Base-by-base conservation (phyloP, 78 protist genomes). In the Tieghemostelium lacteum region DNA sequence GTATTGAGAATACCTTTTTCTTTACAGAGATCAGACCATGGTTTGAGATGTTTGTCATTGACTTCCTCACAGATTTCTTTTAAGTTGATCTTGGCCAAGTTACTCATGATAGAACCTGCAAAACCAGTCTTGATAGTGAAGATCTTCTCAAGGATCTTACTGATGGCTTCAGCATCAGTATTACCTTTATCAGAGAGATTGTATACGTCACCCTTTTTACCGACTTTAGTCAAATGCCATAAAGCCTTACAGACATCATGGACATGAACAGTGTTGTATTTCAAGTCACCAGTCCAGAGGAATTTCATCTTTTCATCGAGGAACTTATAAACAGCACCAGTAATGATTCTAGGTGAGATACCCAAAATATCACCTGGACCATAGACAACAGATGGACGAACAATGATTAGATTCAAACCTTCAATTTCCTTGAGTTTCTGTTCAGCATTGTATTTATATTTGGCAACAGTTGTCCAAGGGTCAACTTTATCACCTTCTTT, bases 261-360 rank as follows among this genome's bases (percentile, higher is more conserved):
- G 19, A 97, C 98, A 26, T 98, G 99, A 29, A 98, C 98, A 8
- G 99, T 98, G 94, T 97, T 93, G 62, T 95, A 61, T 33, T 73
- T 54, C 42, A 98, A 93, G 40, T 96, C 97, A 42, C 73, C 80
- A 28, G 66, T 55, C 98, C 98, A 97, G 22, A 97, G 91, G 66
- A 98, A 70, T 83, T 97, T 76, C 99, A 97, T 97, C 71, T 73
- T 78, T 75, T 98, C 98, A 72, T 24, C 78, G n/a, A 94, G 33
- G 74, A 58, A 37, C 85, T 96, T 85, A 95, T 98, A 98, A 55
- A 96, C 96, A 16, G 99, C 98, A 55, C 95, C 99, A 34, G 95
- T 80, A 40, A 97, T 92, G 31, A 98, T 36, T 55, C 99, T 93
- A 31, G 99, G 98, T 39, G 96, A 96, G 73, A 98, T n/a, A 33